phyloP scores from a whole-genome alignment of 2,329 filamentous ascomycete species.

The Epicoccum nigrum region DNA sequence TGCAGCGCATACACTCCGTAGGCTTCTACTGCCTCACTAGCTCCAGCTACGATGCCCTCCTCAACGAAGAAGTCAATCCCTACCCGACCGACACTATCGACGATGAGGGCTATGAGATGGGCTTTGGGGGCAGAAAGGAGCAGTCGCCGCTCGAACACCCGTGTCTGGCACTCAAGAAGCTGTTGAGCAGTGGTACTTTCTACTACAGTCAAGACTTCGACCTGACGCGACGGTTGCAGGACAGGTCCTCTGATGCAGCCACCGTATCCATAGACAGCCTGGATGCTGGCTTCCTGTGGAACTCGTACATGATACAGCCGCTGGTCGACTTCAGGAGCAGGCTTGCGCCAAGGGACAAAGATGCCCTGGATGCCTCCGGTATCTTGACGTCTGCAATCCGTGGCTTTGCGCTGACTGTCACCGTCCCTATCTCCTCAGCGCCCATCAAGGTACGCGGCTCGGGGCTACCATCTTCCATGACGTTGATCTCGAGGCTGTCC shows the following conservation, averaged over 20 bases:
- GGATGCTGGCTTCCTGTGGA: slow-evolving; percentile 94
- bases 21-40: slow-evolving; percentile 93
- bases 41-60: slow-evolving; percentile 80
- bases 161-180: slow-evolving; percentile 87
- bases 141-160: slow-evolving; percentile 83
- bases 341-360: slow-evolving; percentile 75
- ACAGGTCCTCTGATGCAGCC: slow-evolving; percentile 77
- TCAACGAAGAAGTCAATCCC: slow-evolving; percentile 63
- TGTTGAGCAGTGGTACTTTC: slow-evolving; percentile 91
- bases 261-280: slow-evolving; percentile 91
- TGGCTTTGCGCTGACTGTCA: slow-evolving; percentile 87
- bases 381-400: slow-evolving; percentile 93
- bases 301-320: slow-evolving; percentile 96
- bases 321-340: slow-evolving; percentile 87
- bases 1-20: slow-evolving; percentile 84
- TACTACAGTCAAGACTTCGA: slow-evolving; percentile 99
- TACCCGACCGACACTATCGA: slow-evolving; percentile 61
- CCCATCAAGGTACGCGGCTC: slow-evolving; percentile 70
- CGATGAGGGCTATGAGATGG: slow-evolving; percentile 60
- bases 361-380: slow-evolving; percentile 80
- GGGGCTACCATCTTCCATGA: slow-evolving; percentile 81
- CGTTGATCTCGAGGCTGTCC: slow-evolving; percentile 88
- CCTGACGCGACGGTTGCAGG: slow-evolving; percentile 88
- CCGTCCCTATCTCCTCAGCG: slow-evolving; percentile 77
- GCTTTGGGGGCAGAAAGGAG: slow-evolving; percentile 62